A percentile compares a stretch with the other conserved stretches of the same genome.
These are phyloP conservation scores for Amanita subjunquillea DNA, from an alignment of 768 basidiomycete species.

Conservation along the genomic window DNA sequence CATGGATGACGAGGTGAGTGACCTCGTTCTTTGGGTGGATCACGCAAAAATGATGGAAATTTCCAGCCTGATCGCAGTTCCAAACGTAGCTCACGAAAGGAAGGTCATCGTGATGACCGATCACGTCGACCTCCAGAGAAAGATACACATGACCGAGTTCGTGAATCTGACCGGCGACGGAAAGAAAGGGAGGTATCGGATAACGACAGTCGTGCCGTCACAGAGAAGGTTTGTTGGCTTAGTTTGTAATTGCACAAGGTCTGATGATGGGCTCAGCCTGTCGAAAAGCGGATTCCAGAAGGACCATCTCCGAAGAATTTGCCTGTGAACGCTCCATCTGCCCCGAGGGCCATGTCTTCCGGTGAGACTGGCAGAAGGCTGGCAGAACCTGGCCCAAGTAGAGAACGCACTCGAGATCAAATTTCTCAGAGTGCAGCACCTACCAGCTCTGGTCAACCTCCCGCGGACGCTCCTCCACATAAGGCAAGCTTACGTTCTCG, in stretches of 20 bases:
- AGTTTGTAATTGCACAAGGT: background rate
- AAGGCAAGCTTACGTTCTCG: slow-evolving; percentile 29
- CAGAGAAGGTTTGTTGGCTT: slow-evolving; percentile 48
- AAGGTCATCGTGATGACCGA: slow-evolving; percentile 68
- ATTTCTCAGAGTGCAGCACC: slow-evolving; percentile 8
- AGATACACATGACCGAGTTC: slow-evolving; percentile 53
- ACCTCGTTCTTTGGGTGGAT: slow-evolving; percentile 1
- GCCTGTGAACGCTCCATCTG: slow-evolving; percentile 10
- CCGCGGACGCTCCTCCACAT: slow-evolving; percentile 10
- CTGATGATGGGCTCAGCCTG: background rate
- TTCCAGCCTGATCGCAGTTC: slow-evolving; percentile 58
- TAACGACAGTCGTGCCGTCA: slow-evolving; percentile 31
- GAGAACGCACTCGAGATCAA: slow-evolving; percentile 14
- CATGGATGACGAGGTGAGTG: slow-evolving; percentile 64
- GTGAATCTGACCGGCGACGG: slow-evolving; percentile 60
- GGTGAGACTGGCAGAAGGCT: slow-evolving; percentile 6
- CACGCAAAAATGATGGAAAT: slow-evolving; percentile 8
- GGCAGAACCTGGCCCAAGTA: slow-evolving; percentile 9
- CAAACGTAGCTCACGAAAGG: slow-evolving; percentile 78
- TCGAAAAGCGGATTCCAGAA: slow-evolving; percentile 12
- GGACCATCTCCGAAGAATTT: slow-evolving; percentile 6
- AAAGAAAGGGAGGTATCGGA: slow-evolving; percentile 53
- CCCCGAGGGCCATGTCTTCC: slow-evolving; percentile 12
- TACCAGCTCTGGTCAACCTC: slow-evolving; percentile 11
- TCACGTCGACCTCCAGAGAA: slow-evolving; percentile 57